phyloP scores from a whole-genome alignment of 2,329 filamentous ascomycete genomes.

The Colletotrichum paranaense region DNA sequence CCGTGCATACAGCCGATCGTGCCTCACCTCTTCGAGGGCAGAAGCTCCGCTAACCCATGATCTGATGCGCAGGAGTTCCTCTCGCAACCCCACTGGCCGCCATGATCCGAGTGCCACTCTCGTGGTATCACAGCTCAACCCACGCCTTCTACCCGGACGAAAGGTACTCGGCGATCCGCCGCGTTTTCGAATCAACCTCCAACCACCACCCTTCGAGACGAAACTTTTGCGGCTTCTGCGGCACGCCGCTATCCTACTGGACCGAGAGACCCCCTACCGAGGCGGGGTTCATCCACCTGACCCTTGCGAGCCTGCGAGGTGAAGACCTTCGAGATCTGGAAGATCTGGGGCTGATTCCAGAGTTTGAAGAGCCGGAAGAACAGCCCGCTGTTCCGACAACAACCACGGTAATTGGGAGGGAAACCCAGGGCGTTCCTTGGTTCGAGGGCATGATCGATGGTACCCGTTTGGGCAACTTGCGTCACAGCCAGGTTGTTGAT shows the following conservation, averaged over 20 bases:
- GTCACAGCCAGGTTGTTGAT: conserved; percentile 67
- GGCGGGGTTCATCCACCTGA: conserved; percentile 82
- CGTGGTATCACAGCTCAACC: conserved; percentile 83
- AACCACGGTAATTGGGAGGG: conserved; percentile 55
- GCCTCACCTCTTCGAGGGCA: neutral
- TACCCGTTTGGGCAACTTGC: conserved; percentile 76
- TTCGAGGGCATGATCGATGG: conserved; percentile 85
- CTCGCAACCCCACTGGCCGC: conserved; percentile 80
- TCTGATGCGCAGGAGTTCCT: conserved; percentile 62
- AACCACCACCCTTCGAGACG: conserved; percentile 69
- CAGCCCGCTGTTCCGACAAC: conserved; percentile 42
- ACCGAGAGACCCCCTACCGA: conserved; percentile 77
- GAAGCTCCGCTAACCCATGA: conserved; percentile 33
- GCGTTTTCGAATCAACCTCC: conserved; percentile 71
- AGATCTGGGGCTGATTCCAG: conserved; percentile 78
- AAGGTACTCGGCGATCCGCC: conserved; percentile 72
- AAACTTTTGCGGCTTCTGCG: conserved; percentile 92
- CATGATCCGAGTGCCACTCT: conserved; percentile 84
- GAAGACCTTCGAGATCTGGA: conserved; percentile 80
- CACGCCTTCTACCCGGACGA: conserved; percentile 84
- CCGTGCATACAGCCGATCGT: neutral
- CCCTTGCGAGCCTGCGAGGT: conserved; percentile 79
- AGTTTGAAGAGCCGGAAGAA: conserved; percentile 44
- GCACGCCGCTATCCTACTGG: conserved; percentile 87
- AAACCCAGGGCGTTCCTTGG: conserved; percentile 84